A percentile compares a stretch with the other conserved stretches of the same genome.
Conservation (phyloP, 2,329 filamentous ascomycete genomes). For the Furcasterigmium sp. region DNA sequence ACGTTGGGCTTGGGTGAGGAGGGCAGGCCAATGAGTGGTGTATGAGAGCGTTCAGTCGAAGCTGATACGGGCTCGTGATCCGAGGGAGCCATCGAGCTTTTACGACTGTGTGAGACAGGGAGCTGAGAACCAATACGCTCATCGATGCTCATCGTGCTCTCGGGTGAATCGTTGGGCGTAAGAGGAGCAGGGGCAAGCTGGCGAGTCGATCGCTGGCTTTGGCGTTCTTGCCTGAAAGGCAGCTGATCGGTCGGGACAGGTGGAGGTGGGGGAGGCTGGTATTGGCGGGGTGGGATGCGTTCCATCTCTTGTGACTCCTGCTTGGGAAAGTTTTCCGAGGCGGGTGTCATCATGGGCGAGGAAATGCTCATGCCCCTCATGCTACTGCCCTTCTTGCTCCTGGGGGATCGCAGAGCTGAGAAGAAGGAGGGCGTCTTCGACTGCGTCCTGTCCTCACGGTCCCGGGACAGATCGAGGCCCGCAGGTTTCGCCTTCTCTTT, state of each 20-base stretch:
- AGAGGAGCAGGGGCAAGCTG: slow-evolving; percentile 31
- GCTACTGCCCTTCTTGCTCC: slow-evolving; percentile 42
- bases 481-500: slow-evolving; percentile 44
- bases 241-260: slow-evolving; percentile 45
- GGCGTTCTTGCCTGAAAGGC: slow-evolving; percentile 23
- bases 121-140: slow-evolving; percentile 44
- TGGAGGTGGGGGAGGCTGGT: slow-evolving; percentile 52
- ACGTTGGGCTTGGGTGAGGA: slow-evolving; percentile 34
- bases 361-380: slow-evolving; percentile 53
- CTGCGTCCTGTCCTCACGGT: slow-evolving; percentile 42
- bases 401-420: slow-evolving; percentile 56
- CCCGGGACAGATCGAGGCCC: slow-evolving; percentile 39
- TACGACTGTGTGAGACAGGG: slow-evolving; percentile 26
- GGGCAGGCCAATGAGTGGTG: slow-evolving; percentile 46
- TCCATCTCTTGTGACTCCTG: slow-evolving; percentile 51
- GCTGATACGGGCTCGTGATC: slow-evolving; percentile 48
- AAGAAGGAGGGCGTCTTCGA: slow-evolving; percentile 56
- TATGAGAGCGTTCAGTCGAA: slow-evolving; percentile 43
- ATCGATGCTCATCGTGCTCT: slow-evolving; percentile 49
- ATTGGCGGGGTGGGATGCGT: slow-evolving; percentile 52
- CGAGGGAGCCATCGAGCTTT: slow-evolving; percentile 28
- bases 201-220: slow-evolving; percentile 5
- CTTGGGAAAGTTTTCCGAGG: slow-evolving; percentile 54
- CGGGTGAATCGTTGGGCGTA: slow-evolving; percentile 41
- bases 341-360: slow-evolving; percentile 60